These are phyloP conservation scores for Dioscorea cayenensis DNA, from an alignment of 116 monocot species.

Conservation along the genomic window DNA sequence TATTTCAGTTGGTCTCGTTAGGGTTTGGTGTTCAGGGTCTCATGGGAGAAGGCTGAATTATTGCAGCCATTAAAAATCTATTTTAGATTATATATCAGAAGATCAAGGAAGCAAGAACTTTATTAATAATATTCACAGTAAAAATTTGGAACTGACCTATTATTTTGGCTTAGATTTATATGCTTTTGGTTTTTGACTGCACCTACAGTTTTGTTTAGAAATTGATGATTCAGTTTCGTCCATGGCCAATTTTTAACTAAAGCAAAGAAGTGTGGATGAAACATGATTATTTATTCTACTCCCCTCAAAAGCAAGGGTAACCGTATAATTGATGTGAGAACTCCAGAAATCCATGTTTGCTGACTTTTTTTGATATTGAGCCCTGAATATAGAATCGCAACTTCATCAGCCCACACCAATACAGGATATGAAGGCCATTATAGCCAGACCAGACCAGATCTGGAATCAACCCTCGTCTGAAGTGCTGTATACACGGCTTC, in stretches of 20 bases:
- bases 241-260: neutral
- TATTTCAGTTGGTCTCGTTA: constrained; percentile 13
- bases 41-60: constrained; percentile 92
- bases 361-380: no score
- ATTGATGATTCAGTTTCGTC: neutral
- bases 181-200: neutral
- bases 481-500: constrained; percentile 31
- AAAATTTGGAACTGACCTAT: neutral
- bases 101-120: no score
- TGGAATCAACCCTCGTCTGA: constrained; percentile 89
- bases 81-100: constrained; percentile 91
- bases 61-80: no score
- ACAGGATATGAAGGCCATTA: constrained; percentile 81
- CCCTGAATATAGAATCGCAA: no score
- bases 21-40: constrained; percentile 97
- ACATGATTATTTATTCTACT: constrained; percentile 83
- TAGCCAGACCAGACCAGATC: constrained; percentile 86
- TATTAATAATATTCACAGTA: constrained; percentile 70
- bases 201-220: neutral
- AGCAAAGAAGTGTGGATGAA: constrained; percentile 87
- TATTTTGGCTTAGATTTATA: neutral
- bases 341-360: neutral
- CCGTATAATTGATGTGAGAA: constrained; percentile 84
- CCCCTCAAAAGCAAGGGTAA: constrained; percentile 98
- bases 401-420: neutral